Evolutionary conservation across 1,139 yeast genomes (phyloP).

Genomic region (Candida dubliniensis): DNA sequence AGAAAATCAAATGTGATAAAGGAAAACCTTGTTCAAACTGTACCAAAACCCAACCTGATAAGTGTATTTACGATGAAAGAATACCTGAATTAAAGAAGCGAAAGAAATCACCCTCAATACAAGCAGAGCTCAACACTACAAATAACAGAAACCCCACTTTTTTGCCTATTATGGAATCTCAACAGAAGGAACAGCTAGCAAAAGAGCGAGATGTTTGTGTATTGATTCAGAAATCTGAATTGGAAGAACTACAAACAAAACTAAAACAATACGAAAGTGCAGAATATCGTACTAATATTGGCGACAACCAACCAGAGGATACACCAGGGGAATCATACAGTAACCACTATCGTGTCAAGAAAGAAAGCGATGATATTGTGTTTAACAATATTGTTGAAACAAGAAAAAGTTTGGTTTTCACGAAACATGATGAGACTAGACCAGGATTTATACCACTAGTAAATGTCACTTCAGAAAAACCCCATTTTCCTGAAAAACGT

Average conservation of each 20-base stretch:
- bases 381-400: constrained; percentile 11
- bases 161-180: background rate
- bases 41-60: constrained; percentile 23
- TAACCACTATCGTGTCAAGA: background rate
- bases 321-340: background rate
- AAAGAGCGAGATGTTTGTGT: constrained; percentile 14
- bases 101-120: background rate
- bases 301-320: background rate
- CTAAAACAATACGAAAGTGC: constrained; percentile 13
- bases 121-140: background rate
- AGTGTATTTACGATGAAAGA: constrained; percentile 15
- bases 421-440: constrained; percentile 14
- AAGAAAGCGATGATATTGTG: constrained; percentile 7
- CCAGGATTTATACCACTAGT: constrained; percentile 15
- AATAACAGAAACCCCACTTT: background rate
- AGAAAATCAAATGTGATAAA: constrained; percentile 46
- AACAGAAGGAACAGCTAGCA: background rate
- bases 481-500: background rate
- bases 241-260: constrained; percentile 15
- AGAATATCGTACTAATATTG: too few species aligned
- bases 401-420: constrained; percentile 9
- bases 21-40: constrained; percentile 44
- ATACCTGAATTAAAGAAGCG: constrained; percentile 2
- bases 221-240: constrained; percentile 14
- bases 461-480: constrained; percentile 10